Percentiles rank a stretch among this genome's conserved stretches.
Evolutionary conservation across 176 grass and related monocot genomes (phyloP).

Genomic region (Hsuehochloa calcarea): DNA sequence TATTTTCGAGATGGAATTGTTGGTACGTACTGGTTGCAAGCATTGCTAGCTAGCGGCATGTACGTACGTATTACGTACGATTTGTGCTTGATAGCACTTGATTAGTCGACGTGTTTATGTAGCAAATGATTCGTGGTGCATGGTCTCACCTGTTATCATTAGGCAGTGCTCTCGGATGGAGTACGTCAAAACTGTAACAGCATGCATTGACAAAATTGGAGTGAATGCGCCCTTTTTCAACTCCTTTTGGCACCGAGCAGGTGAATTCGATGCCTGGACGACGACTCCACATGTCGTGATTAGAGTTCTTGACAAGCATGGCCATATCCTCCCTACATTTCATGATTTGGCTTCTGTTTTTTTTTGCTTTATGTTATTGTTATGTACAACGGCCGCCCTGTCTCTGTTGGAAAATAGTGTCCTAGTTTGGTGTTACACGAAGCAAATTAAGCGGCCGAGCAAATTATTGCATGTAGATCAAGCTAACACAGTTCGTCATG

Average conservation of each 20-base stretch:
- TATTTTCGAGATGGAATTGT: not conserved
- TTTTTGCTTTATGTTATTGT: not conserved
- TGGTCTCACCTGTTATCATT: not conserved
- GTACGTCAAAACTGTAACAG: constrained; percentile 1
- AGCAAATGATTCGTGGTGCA: not conserved
- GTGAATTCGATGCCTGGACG: not conserved
- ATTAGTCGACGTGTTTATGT: not conserved
- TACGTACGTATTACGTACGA: not conserved
- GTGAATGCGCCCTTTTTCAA: not conserved
- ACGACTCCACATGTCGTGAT: not conserved
- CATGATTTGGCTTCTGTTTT: not conserved
- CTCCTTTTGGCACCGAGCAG: not conserved
- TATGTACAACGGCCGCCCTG: not conserved
- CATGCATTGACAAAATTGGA: constrained; percentile 6
- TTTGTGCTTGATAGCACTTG: not conserved
- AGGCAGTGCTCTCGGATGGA: not conserved
- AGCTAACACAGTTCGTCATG: not conserved
- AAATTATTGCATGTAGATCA: too few species aligned
- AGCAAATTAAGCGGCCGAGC: too few species aligned
- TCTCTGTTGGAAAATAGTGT: not conserved
- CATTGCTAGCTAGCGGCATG: not conserved
- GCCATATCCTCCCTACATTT: not conserved
- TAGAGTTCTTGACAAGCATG: not conserved
- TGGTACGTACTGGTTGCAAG: not conserved
- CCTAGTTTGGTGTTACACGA: not conserved